A percentile compares a stretch with the other conserved stretches of the same genome.
Conservation (phyloP, 2,329 filamentous ascomycete genomes). For the Diaporthe amygdali region DNA sequence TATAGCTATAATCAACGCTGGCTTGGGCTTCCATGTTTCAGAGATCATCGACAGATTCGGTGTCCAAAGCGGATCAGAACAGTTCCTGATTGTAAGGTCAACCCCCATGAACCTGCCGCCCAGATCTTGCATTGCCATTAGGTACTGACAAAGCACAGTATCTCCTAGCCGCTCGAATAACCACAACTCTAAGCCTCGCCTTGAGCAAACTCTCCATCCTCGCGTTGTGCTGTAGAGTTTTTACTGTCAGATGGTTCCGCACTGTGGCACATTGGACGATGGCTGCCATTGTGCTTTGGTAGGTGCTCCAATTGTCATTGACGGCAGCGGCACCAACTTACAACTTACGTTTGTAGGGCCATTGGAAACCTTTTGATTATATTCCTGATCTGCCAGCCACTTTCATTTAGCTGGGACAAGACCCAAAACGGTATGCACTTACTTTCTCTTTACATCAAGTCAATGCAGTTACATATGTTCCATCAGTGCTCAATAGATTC, state of each 20-base stretch:
- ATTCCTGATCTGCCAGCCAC: constrained; percentile 5
- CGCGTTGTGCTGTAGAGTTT: neutral
- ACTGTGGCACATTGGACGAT: neutral
- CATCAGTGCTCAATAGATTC: neutral
- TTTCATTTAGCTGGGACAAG: constrained; percentile 18
- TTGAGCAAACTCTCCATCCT: constrained; percentile 17
- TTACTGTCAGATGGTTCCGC: constrained; percentile 9
- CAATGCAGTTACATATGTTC: neutral
- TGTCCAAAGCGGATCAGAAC: neutral
- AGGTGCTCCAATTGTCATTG: neutral
- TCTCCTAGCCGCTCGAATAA: constrained; percentile 5
- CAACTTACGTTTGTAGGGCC: neutral
- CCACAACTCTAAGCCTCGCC: constrained; percentile 1
- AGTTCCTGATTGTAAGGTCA: neutral
- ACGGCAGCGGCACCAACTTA: neutral
- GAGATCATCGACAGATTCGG: constrained; percentile 9
- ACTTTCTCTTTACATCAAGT: neutral
- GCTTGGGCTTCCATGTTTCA: constrained; percentile 7
- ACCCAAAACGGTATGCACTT: neutral
- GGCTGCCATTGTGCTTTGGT: constrained; percentile 4
- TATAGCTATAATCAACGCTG: constrained; percentile 1
- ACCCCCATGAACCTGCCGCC: neutral
- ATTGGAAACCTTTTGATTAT: neutral
- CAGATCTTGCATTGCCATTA: neutral
- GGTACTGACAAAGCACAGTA: neutral